Base-by-base conservation (phyloP, 345 rosid species). In the Fremontodendron californicum region DNA sequence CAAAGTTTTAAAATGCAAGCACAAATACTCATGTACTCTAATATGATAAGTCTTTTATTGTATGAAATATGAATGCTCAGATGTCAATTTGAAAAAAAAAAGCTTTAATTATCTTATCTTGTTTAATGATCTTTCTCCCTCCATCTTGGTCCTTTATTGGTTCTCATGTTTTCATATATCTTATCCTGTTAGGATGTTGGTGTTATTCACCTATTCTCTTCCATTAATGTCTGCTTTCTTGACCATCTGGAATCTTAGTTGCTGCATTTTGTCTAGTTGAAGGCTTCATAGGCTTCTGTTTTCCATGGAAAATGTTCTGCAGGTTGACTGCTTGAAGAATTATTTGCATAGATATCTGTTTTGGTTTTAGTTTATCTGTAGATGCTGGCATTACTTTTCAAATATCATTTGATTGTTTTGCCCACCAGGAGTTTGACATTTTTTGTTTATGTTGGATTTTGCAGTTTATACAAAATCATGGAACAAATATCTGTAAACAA, bases 391-490 rank as follows among this genome's bases (percentile, higher is more conserved):
- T 72, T 51, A 33, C 63, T 51, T 52, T n/a, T 52, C 63, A 52
- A 18, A 71, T 27, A 35, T 43, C 54, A 57, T 55, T 55, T 57
- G 3, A 37, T 48, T 2, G 6, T 60, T 74, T 58, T 42, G 13
- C 68, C 63, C 58, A 48, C 40, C 31, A 48, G 60, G 54, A 57
- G 62, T 76, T 77, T 79, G 77, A 87, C 64, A 48, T 55, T 70
- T 70, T 6, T 55, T 70, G 15, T 48, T 70, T 46, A 2, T 33
- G 43, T 62, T 79, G 75, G 35, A 55, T 71, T 78, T 60, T 80
- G 86, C 95, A 94, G 98, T 87, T 86, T 78, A 81, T 94, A 46
- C 81, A 85, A 82, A 83, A 84, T 78, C 79, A 74, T 73, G 84
- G 94, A 10, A 39, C 73, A 74, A 76, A 65, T 75, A 74, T 87